Evolutionary conservation across 257 asterid genomes (phyloP).

Genomic region (Phtheirospermum japonicum): DNA sequence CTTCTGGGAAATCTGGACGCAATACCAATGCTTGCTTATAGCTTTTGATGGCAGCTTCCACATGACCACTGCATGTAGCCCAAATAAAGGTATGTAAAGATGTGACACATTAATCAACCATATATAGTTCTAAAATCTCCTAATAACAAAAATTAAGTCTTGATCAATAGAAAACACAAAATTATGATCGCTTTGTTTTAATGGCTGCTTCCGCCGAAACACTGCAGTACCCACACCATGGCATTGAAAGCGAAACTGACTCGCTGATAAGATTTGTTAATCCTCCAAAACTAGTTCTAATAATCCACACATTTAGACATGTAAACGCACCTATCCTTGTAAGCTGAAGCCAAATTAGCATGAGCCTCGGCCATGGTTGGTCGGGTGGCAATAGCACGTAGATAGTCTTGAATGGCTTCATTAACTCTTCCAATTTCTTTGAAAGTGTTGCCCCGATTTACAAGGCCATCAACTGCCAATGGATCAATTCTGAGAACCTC

Average conservation of each 20-base stretch:
- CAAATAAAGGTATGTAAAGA: slow-evolving; percentile 23
- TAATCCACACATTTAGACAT: neutral
- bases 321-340: slow-evolving; percentile 76
- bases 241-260: slow-evolving; percentile 7
- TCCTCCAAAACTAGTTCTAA: slow-evolving; percentile 6
- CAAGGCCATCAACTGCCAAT: slow-evolving; percentile 93
- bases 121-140: slow-evolving; percentile 4
- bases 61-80: slow-evolving; percentile 63
- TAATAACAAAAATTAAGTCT: neutral
- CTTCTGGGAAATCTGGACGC: slow-evolving; percentile 98
- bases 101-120: slow-evolving; percentile 16
- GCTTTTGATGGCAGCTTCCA: slow-evolving; percentile 92
- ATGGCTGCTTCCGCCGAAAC: slow-evolving; percentile 44
- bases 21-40: slow-evolving; percentile 79
- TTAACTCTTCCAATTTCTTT: slow-evolving; percentile 95
- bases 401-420: slow-evolving; percentile 90
- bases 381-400: slow-evolving; percentile 74
- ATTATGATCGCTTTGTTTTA: slow-evolving; percentile 45
- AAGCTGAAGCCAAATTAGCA: slow-evolving; percentile 99
- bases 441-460: slow-evolving; percentile 95
- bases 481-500: slow-evolving; percentile 98
- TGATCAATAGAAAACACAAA: neutral
- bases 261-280: neutral
- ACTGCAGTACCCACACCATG: slow-evolving; percentile 31
- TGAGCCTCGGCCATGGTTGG: slow-evolving; percentile 99